phyloP scores from a whole-genome alignment of 2,329 filamentous ascomycete genomes.

The Ascochyta pisi region DNA sequence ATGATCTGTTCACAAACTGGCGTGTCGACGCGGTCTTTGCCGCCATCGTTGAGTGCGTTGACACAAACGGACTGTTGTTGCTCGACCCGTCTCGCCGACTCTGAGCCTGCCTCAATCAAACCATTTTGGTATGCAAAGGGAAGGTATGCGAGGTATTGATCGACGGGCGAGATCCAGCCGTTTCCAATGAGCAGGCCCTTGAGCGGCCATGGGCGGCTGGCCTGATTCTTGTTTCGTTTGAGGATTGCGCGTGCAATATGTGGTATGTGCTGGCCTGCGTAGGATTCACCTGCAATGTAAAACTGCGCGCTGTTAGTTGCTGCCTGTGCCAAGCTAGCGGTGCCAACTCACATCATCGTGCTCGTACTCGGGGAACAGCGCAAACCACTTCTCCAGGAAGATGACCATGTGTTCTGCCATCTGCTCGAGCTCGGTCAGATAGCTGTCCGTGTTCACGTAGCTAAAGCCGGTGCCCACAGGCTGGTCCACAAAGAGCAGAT shows the following conservation, averaged over 20 bases:
- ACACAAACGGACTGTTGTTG: slow-evolving; percentile 73
- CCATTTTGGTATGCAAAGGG: slow-evolving; percentile 79
- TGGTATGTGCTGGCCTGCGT: slow-evolving; percentile 94
- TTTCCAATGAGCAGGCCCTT: slow-evolving; percentile 92
- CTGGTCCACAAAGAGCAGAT: slow-evolving; percentile 95
- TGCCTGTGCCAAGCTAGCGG: not conserved
- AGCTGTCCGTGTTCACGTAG: slow-evolving; percentile 90
- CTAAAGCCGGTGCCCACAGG: slow-evolving; percentile 97
- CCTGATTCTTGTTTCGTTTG: slow-evolving; percentile 74
- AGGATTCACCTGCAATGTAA: slow-evolving; percentile 95
- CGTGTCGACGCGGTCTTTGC: slow-evolving; percentile 70
- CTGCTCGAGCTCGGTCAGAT: slow-evolving; percentile 80
- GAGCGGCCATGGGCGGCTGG: slow-evolving; percentile 72
- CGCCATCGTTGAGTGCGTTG: slow-evolving; percentile 64
- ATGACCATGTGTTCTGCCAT: slow-evolving; percentile 89
- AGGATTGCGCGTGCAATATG: slow-evolving; percentile 94
- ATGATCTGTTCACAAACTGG: slow-evolving; percentile 78
- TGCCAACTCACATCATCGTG: slow-evolving; percentile 79
- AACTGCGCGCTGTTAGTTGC: slow-evolving; percentile 62
- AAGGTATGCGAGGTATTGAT: slow-evolving; percentile 90
- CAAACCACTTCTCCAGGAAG: slow-evolving; percentile 92
- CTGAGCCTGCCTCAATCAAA: slow-evolving; percentile 72
- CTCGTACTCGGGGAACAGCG: slow-evolving; percentile 88
- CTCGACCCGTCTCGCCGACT: slow-evolving; percentile 70
- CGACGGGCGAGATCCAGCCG: slow-evolving; percentile 89